Percentiles rank a stretch among this genome's conserved stretches.
phyloP scores from a whole-genome alignment of 441 rosid genomes.

The Pelargonium myrrhifolium region DNA sequence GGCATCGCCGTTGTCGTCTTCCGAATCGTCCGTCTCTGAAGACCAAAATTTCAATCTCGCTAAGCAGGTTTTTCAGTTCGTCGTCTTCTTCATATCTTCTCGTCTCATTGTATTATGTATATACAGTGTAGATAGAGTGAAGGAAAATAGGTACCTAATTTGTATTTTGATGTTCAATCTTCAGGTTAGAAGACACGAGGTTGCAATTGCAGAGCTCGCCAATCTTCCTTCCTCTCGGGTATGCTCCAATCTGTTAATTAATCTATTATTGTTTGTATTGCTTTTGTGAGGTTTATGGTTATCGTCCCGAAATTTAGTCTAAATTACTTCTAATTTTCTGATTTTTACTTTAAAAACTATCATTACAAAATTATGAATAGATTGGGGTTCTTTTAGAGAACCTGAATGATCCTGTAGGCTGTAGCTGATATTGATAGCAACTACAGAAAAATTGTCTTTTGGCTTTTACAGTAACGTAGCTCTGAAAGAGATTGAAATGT shows the following conservation, averaged over 20 bases:
- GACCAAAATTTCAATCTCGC: not conserved
- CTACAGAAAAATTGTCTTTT: too few species aligned
- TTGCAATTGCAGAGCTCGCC: not conserved
- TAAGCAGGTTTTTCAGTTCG: too few species aligned
- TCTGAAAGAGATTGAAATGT: too few species aligned
- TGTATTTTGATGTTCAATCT: not conserved
- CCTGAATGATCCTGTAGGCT: too few species aligned
- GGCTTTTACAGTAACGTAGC: too few species aligned
- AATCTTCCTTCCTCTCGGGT: not conserved
- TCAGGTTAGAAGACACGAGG: not conserved
- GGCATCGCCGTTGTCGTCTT: not conserved
- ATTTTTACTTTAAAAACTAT: too few species aligned
- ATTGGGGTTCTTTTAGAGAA: too few species aligned
- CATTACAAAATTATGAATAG: not conserved
- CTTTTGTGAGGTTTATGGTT: not conserved
- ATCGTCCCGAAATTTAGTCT: not conserved
- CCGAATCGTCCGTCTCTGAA: not conserved
- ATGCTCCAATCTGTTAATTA: not conserved
- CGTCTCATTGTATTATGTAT: too few species aligned
- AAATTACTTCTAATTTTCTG: not conserved
- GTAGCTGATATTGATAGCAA: too few species aligned
- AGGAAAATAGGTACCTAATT: not conserved
- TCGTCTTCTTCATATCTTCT: not conserved
- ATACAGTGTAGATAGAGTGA: not conserved
- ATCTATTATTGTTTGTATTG: not conserved